Conservation (phyloP, 2,329 filamentous ascomycete species). For the Xylaria sp. region DNA sequence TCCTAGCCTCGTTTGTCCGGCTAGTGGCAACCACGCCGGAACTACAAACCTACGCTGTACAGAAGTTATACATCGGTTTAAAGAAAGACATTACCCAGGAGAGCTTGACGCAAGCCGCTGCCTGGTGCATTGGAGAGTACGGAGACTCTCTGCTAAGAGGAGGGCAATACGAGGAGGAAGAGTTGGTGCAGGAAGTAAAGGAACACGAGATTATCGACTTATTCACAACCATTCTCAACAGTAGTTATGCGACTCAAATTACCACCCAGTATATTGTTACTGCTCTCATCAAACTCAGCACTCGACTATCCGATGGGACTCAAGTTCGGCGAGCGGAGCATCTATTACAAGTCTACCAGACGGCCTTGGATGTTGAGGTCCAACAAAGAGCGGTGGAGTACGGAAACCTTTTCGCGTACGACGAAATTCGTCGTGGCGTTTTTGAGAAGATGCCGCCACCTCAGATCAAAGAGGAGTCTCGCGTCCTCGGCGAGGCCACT, state of each 20-base stretch:
- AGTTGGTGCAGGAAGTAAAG: conserved; percentile 81
- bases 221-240: conserved; percentile 92
- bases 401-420: conserved; percentile 90
- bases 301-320: conserved; percentile 82
- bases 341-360: conserved; percentile 80
- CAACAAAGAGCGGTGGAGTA: conserved; percentile 98
- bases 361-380: conserved; percentile 92
- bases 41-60: conserved; percentile 94
- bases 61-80: conserved; percentile 89
- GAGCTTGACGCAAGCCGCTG: conserved; percentile 88
- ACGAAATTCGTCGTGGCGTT: conserved; percentile 87
- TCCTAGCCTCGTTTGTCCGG: conserved; percentile 94
- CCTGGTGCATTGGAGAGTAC: conserved; percentile 98
- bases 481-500: conserved; percentile 84
- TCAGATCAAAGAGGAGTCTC: conserved; percentile 94
- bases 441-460: conserved; percentile 98
- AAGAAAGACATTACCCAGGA: conserved; percentile 99
- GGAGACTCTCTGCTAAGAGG: conserved; percentile 89
- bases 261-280: conserved; percentile 97
- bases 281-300: conserved; percentile 93
- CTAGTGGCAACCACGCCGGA: conserved; percentile 95
- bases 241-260: conserved; percentile 90
- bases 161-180: conserved; percentile 93
- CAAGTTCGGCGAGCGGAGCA: conserved; percentile 88
- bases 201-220: conserved; percentile 92